Evolutionary conservation across 805 yeast genomes (phyloP), one percentile per base, ranked within the genome.

Genomic region (Tetrapisispora nanseiensis): DNA sequence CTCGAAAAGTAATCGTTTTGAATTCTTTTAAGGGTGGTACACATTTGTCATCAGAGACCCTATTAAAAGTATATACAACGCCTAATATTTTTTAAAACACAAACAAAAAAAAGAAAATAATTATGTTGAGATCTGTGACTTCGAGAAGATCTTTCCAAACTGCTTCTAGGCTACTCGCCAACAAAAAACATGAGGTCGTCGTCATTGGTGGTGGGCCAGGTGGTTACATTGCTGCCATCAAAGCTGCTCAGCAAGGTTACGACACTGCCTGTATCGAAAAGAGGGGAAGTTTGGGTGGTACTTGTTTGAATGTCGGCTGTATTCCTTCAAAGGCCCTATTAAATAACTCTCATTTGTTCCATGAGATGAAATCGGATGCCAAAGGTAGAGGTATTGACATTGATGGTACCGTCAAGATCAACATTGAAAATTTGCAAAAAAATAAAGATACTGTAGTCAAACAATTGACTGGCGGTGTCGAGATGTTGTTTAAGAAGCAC

Each of bases 181-280:
- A 29, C 20, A 40, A 40, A 32, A 37, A 40, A 60, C 92, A 86
- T 63, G 97, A 92, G 59, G 77, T 92, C 42, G 95, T 90, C 42
- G 86, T 92, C 55, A 83, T 92, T 60, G 99, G 99, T 54, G 97
- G 97, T 57, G 99, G 99, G 46, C 99, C 99, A 54, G 99, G 97
- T 67, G 99, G 99, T 49, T 92, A 92, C 66, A 92, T 92, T 56
- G 97, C 97, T 43, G 98, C 99, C 59, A 92, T 92, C 66, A 90
- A 86, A 68, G 96, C 96, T 46, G 98, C 98, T 39, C 99, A 92
- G 72, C 74, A 89, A 47, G 97, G 97, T 33, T 75, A 73, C 56
- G 81, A 89, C 67, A 86, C 96, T 42, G 98, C 97, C 28, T 92
- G 98, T 76, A 72, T 92, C 52, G 99, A 92, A 68, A 87, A 86